Conservation (phyloP, 106 monocot species). For the Dioscorea dumetorum region DNA sequence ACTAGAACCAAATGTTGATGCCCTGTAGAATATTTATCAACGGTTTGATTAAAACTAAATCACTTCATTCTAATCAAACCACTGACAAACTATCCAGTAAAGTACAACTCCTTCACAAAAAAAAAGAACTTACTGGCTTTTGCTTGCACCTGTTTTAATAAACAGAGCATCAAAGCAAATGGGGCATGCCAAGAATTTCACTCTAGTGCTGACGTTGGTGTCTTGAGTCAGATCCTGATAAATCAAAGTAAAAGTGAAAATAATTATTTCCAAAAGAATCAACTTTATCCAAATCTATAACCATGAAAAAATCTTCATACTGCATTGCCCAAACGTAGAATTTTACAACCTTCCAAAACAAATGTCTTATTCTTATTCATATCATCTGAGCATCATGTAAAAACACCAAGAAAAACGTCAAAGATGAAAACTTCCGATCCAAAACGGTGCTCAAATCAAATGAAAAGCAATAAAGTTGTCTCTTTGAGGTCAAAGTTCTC, state of each 20-base stretch:
- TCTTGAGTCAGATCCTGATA: conserved; percentile 4
- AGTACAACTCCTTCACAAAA: not conserved
- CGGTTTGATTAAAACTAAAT: not conserved
- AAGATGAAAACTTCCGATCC: no score
- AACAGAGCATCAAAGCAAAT: conserved; percentile 15
- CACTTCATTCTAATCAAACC: not conserved
- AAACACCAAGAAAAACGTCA: no score
- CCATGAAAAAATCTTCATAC: no score
- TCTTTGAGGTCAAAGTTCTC: no score
- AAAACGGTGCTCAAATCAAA: no score
- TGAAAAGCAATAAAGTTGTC: no score
- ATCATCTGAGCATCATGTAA: no score
- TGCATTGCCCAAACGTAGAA: no score
- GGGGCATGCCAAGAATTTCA: conserved; percentile 9
- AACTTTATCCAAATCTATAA: no score
- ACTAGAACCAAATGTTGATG: not conserved
- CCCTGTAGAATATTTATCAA: conserved; percentile 11
- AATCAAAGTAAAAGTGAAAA: not conserved
- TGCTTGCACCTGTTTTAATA: conserved; percentile 8
- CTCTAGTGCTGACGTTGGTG: not conserved
- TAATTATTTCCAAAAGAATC: no score
- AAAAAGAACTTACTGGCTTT: conserved; percentile 30
- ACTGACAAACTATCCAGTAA: not conserved
- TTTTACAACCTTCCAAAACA: no score
- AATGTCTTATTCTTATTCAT: no score